Evolutionary conservation across 2,329 filamentous ascomycete genomes (phyloP).

Genomic region (Colletotrichum higginsianum): DNA sequence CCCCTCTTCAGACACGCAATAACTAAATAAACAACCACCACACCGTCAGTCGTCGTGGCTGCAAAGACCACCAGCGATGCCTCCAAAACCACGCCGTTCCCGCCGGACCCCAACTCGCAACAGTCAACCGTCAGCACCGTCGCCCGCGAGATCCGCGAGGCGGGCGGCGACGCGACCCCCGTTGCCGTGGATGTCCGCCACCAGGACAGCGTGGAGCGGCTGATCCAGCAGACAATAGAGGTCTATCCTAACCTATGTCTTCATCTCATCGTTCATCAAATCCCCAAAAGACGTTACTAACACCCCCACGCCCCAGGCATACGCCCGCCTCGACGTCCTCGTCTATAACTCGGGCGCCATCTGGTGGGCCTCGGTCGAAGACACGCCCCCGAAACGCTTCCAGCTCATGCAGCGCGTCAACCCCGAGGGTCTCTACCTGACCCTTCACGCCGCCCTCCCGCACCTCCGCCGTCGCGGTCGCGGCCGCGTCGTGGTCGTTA

Average conservation of each 20-base stretch:
- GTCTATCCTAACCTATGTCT: conserved; percentile 45
- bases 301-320: conserved; percentile 54
- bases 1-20: no score
- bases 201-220: conserved; percentile 70
- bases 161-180: conserved; percentile 75
- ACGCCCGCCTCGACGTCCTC: conserved; percentile 79
- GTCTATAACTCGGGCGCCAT: conserved; percentile 90
- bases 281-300: background rate
- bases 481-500: conserved; percentile 82
- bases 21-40: no score
- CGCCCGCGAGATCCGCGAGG: conserved; percentile 77
- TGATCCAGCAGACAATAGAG: conserved; percentile 72
- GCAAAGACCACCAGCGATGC: conserved; percentile 82
- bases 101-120: conserved; percentile 82
- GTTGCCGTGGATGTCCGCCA: conserved; percentile 80
- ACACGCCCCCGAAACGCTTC: conserved; percentile 80
- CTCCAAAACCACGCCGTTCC: conserved; percentile 70
- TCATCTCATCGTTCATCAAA: background rate
- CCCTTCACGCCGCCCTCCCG: conserved; percentile 78
- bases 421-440: conserved; percentile 81
- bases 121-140: conserved; percentile 87
- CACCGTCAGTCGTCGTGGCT: conserved; percentile 76
- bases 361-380: conserved; percentile 83
- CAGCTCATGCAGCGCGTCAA: conserved; percentile 84
- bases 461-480: conserved; percentile 68